Percentiles rank a stretch among this genome's conserved stretches.
These are phyloP conservation scores for Boletus pseudopeckii DNA, from an alignment of 768 basidiomycete genomes.

Conservation along the genomic window DNA sequence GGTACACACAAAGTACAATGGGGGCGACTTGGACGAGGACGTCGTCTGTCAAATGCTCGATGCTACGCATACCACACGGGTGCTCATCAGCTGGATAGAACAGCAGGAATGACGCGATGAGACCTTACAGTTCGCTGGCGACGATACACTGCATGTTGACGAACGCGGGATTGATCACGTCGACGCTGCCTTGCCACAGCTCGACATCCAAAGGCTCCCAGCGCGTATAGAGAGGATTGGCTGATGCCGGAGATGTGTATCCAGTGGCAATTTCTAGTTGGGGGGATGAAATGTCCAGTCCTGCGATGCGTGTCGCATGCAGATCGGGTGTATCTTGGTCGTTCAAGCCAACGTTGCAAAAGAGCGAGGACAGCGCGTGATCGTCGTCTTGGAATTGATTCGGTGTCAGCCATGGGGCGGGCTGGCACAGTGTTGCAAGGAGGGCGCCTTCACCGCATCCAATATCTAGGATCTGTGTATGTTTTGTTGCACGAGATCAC, in stretches of 20 bases:
- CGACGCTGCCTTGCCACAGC: constrained; percentile 74
- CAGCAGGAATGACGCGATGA: background rate
- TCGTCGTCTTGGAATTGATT: constrained; percentile 20
- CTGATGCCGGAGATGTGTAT: constrained; percentile 41
- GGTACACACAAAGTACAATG: constrained; percentile 72
- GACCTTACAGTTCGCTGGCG: constrained; percentile 74
- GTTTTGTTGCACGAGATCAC: background rate
- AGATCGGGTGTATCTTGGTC: constrained; percentile 53
- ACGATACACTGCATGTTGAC: constrained; percentile 68
- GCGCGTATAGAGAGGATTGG: constrained; percentile 38
- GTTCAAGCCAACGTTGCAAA: constrained; percentile 19
- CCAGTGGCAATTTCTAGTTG: constrained; percentile 56
- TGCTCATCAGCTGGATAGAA: constrained; percentile 2
- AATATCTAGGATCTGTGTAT: constrained; percentile 71
- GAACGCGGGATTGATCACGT: constrained; percentile 63
- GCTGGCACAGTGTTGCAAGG: constrained; percentile 64
- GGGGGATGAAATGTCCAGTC: constrained; percentile 59
- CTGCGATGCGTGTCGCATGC: constrained; percentile 54
- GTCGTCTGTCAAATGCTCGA: constrained; percentile 70
- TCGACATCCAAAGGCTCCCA: constrained; percentile 69
- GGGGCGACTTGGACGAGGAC: constrained; percentile 64
- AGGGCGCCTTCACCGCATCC: constrained; percentile 84
- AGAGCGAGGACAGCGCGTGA: constrained; percentile 18
- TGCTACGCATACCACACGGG: constrained; percentile 39
- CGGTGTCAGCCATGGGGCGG: constrained; percentile 65